Evolutionary conservation across 2,329 filamentous ascomycete species (phyloP), one percentile per base, ranked within the genome.

Genomic region (Calonectria naviculata): DNA sequence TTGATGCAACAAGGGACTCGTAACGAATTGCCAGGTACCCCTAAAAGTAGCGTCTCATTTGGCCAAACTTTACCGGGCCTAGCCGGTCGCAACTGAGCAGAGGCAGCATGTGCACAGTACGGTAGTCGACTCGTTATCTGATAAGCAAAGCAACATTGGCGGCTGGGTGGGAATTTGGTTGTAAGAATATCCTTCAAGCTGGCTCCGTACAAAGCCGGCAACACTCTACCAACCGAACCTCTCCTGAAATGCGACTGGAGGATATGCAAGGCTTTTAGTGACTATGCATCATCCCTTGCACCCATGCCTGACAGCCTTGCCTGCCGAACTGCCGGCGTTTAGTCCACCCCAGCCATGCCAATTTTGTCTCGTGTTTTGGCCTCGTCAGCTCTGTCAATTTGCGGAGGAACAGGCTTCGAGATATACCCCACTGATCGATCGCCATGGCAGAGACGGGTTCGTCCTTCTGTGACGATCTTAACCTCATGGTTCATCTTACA

Each of bases 201-300:
- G 28, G 9, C 26, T 28, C 13, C 47, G 17, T 52, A 28, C 52
- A 36, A 58, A 17, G 7, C 31, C 17, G n/a, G 9, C 24, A 36
- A 36, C 34, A 58, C 19, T 12, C 52, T 38, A 24, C 34, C 29
- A 38, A 36, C 31, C 24, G n/a, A 38, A 58, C 36, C n/a, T 17
- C 28, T 38, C 31, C 24, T 38, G 9, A 58, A 41, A 58, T 12
- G 21, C 21, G 21, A 26, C n/a, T 15, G 31, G n/a, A 56, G 19
- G 31, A 58, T 49, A 38, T 56, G 31, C 31, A 38, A 24, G 31
- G 31, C 29, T 58, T n/a, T n/a, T 58, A 38, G 52, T 38, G 52
- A 58, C 52, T 58, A 41, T 58, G 52, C 34, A 38, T 58, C 52
- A 7, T 58, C 34, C 52, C 52, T 56, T 58, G 52, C 47, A 52